Conservation (phyloP, 1,284 basidiomycete genomes). For the Tremellales sp. region DNA sequence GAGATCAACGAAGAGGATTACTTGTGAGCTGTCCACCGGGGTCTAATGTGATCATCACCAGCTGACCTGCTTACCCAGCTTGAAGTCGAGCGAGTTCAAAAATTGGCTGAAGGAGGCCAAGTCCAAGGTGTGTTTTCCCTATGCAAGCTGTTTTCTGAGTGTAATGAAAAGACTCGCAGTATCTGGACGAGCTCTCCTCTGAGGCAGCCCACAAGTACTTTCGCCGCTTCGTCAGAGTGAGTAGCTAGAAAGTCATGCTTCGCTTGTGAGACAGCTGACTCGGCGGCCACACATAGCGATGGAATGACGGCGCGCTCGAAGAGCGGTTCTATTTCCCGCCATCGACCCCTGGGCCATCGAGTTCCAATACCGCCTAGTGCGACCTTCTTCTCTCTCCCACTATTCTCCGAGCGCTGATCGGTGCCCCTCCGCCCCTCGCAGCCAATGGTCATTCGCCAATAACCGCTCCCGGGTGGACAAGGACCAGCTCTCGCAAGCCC, state of each 20-base stretch:
- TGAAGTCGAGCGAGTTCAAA: conserved; percentile 36
- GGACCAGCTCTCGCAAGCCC: conserved; percentile 9
- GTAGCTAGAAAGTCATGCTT: conserved; percentile 6
- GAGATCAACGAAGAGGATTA: conserved; percentile 44
- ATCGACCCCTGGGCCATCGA: conserved; percentile 18
- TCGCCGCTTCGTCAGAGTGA: conserved; percentile 42
- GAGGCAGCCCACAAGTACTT: conserved; percentile 46
- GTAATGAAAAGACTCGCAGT: conserved; percentile 15
- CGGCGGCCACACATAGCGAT: conserved; percentile 22
- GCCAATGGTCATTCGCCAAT: conserved; percentile 41
- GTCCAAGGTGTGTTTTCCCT: conserved; percentile 19
- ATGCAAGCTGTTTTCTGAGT: not conserved
- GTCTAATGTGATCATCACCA: not conserved
- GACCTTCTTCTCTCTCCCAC: not conserved
- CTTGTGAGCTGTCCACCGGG: conserved; percentile 30
- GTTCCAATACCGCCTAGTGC: conserved; percentile 37
- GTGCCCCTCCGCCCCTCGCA: conserved; percentile 3
- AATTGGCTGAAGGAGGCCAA: conserved; percentile 38
- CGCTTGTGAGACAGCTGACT: not conserved
- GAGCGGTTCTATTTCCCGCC: conserved; percentile 21
- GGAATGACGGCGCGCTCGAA: conserved; percentile 45
- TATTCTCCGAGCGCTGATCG: not conserved
- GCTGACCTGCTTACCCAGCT: conserved; percentile 9
- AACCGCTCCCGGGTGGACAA: conserved; percentile 26
- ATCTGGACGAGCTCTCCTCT: conserved; percentile 43